phyloP scores from a whole-genome alignment of 73 alveolate genomes.

The Paramecium biaurelia region DNA sequence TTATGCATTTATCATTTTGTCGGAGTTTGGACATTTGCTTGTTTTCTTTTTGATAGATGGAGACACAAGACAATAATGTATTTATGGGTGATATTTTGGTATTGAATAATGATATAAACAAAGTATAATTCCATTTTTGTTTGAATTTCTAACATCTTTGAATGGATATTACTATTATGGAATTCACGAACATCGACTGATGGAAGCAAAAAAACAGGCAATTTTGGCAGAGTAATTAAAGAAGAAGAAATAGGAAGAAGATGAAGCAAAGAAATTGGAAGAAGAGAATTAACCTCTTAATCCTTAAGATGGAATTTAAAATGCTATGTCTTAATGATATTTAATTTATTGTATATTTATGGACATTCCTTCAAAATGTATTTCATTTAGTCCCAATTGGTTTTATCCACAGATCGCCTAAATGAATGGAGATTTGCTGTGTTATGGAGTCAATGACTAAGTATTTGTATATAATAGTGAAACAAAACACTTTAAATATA shows the following conservation, averaged over 20 bases:
- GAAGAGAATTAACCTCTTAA: neutral
- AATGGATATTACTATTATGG: slow-evolving; percentile 30
- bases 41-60: slow-evolving; percentile 39
- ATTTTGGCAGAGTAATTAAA: neutral
- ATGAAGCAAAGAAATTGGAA: neutral
- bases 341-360: neutral
- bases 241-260: neutral
- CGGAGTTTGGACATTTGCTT: neutral
- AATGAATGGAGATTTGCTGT: neutral
- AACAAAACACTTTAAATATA: neutral
- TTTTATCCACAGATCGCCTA: slow-evolving; percentile 19
- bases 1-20: slow-evolving; percentile 13
- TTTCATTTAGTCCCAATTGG: slow-evolving; percentile 51
- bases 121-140: neutral
- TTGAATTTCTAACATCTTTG: neutral
- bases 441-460: slow-evolving; percentile 31
- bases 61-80: neutral
- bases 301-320: neutral
- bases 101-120: neutral
- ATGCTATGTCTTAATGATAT: neutral
- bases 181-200: neutral
- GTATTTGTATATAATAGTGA: neutral
- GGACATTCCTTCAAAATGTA: neutral
- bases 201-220: neutral
- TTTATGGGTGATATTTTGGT: slow-evolving; percentile 20